Base-by-base conservation (phyloP, 441 rosid species). In the Populus hybrid region DNA sequence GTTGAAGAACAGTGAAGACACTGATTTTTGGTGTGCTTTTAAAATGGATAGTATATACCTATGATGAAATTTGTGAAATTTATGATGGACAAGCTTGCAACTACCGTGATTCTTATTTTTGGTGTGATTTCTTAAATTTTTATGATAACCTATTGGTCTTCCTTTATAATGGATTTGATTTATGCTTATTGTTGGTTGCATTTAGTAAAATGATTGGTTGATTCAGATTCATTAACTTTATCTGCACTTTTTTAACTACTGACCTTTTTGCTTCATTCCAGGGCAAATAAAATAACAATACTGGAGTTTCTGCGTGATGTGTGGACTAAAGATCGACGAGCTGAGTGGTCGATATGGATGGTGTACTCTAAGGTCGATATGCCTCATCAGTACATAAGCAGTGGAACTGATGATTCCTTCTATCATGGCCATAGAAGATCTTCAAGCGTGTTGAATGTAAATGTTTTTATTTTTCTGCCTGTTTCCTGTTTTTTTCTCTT, bases 331-430 rank as follows among this genome's bases (percentile, higher is more conserved):
- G 97, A 96, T 78, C 91, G 97, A 38, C 91, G 89, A 84, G 93
- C 93, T 73, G 99, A 94, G 85, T 95, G 99, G 98, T 95, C 99
- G 21, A 94, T 92, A 85, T 94, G 99, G 99, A 92, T 92, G 95
- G 95, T 92, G 70, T 89, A 91, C 83, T 89, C 98, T 3, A 96
- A 91, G 80, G 97, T 92, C 79, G 97, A 94, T 83, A 90, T 96
- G 96, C 97, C 98, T 42, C 95, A 88, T 85, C 95, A 86, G 84
- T 96, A 87, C 82, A 89, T 93, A 67, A 90, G 86, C 80, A 90
- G 94, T 73, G 87, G 92, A 79, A 80, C 72, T 86, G 89, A 89
- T 83, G 94, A 91, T 76, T 50, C 90, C 78, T 77, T 89, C 70
- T 83, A 86, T 84, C 88, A 82, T 70, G 81, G 80, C 21, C 94